A percentile compares a stretch with the other conserved stretches of the same genome.
Conservation (phyloP, 495 filamentous ascomycete genomes). For the Pyrenula massariospora region DNA sequence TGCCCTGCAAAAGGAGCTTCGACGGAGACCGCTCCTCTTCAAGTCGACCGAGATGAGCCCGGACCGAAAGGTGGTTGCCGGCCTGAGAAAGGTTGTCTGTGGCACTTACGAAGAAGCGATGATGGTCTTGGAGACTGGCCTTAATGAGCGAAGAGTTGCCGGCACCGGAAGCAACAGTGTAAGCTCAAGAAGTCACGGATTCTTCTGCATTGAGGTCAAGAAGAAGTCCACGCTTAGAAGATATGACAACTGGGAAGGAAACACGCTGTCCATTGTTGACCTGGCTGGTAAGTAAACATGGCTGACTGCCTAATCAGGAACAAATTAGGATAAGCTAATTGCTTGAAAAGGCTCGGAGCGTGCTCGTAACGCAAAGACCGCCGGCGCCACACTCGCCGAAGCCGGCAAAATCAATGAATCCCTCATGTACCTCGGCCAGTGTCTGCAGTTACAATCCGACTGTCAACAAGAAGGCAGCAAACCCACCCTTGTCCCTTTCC, state of each 20-base stretch:
- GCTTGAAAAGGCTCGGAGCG: conserved; percentile 61
- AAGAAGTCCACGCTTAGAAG: conserved; percentile 48
- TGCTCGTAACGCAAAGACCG: conserved; percentile 84
- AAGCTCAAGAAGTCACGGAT: conserved; percentile 86
- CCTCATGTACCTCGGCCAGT: conserved; percentile 96
- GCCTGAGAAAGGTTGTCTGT: conserved; percentile 82
- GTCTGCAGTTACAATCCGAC: conserved; percentile 89
- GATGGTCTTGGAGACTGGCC: conserved; percentile 79
- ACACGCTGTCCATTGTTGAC: conserved; percentile 81
- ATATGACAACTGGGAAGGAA: conserved; percentile 57
- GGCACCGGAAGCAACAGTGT: conserved; percentile 84
- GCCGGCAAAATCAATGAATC: conserved; percentile 97
- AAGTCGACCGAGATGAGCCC: conserved; percentile 75
- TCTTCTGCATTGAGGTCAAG: conserved; percentile 93
- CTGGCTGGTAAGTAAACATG: conserved; percentile 54
- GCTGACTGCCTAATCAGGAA: too few species aligned
- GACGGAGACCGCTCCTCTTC: conserved; percentile 69
- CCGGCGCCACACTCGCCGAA: conserved; percentile 82
- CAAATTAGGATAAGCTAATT: too few species aligned
- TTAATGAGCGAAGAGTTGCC: conserved; percentile 77
- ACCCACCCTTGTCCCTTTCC: conserved; percentile 76
- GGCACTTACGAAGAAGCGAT: conserved; percentile 76
- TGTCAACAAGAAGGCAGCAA: conserved; percentile 53
- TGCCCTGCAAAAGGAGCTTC: conserved; percentile 48
- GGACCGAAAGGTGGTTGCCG: conserved; percentile 84